phyloP scores from a whole-genome alignment of 495 filamentous ascomycete species.

The Penicillium bovifimosum region DNA sequence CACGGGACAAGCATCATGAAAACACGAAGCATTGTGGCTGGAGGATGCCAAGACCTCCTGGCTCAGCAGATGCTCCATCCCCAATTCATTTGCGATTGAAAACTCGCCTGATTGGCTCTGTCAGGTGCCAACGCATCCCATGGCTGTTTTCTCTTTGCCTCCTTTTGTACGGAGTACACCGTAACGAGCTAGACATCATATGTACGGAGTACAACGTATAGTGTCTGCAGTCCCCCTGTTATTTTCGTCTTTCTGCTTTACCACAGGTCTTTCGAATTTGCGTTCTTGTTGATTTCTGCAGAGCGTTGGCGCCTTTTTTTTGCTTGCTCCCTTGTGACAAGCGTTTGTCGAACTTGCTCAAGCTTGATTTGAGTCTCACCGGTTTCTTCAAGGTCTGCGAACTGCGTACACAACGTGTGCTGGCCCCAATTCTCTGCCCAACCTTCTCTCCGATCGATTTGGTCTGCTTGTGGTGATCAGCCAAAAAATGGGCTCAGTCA shows the following conservation, averaged over 20 bases:
- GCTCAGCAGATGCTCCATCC: constrained; percentile 5
- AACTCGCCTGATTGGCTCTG: constrained; percentile 16
- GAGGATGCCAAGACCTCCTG: constrained; percentile 17
- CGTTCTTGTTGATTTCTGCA: background rate
- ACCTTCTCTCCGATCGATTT: background rate
- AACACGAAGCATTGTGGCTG: constrained; percentile 2
- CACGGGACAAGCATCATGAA: background rate
- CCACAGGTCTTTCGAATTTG: background rate
- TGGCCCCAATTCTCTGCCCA: background rate
- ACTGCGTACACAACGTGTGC: background rate
- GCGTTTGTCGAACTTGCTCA: background rate
- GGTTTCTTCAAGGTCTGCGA: background rate
- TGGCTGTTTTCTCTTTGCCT: constrained; percentile 4
- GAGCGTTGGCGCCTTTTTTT: background rate
- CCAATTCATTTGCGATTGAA: background rate
- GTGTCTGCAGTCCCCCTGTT: background rate
- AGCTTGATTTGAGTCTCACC: background rate
- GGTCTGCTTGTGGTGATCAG: background rate
- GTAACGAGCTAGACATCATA: background rate
- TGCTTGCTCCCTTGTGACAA: too few species aligned
- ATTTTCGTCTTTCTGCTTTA: background rate
- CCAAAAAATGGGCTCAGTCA: constrained; percentile 17
- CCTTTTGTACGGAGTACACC: constrained; percentile 10
- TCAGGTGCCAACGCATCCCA: constrained; percentile 13
- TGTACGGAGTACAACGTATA: background rate